Conservation (phyloP, 148 eudicot genomes). For the Rhododendron molle region DNA sequence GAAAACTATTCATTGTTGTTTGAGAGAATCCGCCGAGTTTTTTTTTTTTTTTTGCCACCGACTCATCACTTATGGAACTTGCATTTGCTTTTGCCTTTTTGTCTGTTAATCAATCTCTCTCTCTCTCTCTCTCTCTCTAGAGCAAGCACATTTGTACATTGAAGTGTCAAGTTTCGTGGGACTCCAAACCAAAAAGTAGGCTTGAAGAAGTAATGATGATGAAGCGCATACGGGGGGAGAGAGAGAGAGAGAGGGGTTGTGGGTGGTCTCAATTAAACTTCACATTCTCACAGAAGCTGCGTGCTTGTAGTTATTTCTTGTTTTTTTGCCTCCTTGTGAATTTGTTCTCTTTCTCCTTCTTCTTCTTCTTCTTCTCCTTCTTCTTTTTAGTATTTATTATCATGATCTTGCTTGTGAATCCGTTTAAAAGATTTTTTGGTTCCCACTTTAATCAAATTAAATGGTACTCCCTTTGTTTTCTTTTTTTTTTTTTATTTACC, state of each 20-base stretch:
- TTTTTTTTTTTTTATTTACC: no score
- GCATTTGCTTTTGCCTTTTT: background rate
- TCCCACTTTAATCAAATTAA: background rate
- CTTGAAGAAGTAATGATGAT: background rate
- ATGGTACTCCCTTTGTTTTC: no score
- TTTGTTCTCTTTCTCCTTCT: background rate
- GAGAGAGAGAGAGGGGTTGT: background rate
- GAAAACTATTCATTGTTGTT: background rate
- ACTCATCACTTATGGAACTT: background rate
- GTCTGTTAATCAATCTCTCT: background rate
- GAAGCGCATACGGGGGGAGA: background rate
- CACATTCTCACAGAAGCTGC: background rate
- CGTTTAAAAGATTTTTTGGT: background rate
- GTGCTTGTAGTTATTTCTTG: constrained; percentile 9
- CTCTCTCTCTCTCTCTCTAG: background rate
- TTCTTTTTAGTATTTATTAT: no score
- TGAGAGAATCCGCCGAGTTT: background rate
- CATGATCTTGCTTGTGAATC: background rate
- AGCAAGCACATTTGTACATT: background rate
- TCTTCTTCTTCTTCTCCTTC: no score
- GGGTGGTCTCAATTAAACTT: background rate
- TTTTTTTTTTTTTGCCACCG: background rate
- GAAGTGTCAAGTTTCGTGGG: background rate
- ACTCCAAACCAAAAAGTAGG: background rate
- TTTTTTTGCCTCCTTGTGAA: background rate